Percentiles rank a stretch among this genome's conserved stretches.
phyloP scores from a whole-genome alignment of 768 basidiomycete genomes.

The Tylopilus balloui region DNA sequence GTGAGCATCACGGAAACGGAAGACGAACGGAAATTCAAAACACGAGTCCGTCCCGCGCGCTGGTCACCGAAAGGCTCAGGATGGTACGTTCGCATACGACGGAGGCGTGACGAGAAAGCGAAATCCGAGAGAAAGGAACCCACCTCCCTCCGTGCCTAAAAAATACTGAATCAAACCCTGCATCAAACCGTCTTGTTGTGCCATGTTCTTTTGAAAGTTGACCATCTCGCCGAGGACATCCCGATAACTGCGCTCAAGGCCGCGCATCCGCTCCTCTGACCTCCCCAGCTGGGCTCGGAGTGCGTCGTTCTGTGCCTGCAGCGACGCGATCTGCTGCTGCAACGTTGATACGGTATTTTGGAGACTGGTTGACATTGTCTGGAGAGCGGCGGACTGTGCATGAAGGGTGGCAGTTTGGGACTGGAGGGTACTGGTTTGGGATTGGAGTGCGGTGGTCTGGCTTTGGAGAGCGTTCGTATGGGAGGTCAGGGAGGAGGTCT shows the following conservation, averaged over 20 bases:
- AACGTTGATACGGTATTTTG: constrained; percentile 24
- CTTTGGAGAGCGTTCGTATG: constrained; percentile 29
- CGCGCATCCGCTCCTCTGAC: constrained; percentile 51
- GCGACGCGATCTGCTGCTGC: constrained; percentile 28
- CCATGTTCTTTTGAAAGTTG: constrained; percentile 67
- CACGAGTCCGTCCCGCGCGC: background rate
- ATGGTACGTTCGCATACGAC: background rate
- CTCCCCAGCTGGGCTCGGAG: constrained; percentile 29
- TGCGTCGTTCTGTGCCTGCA: constrained; percentile 29
- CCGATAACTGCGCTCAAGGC: constrained; percentile 61
- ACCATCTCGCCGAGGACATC: constrained; percentile 69
- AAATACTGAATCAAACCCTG: constrained; percentile 80
- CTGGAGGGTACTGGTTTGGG: constrained; percentile 26
- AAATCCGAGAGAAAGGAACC: constrained; percentile 16
- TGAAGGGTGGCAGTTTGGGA: constrained; percentile 34
- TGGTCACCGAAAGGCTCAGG: background rate
- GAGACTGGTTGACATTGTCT: constrained; percentile 28
- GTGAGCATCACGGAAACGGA: constrained; percentile 5
- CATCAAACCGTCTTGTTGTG: constrained; percentile 81
- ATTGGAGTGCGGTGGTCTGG: constrained; percentile 27
- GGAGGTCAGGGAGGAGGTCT: constrained; percentile 28
- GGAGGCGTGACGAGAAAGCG: background rate
- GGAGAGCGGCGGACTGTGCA: constrained; percentile 31
- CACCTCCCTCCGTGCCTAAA: constrained; percentile 62
- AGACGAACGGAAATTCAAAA: background rate